Percentiles rank a stretch among this genome's conserved stretches.
phyloP scores from a whole-genome alignment of 2,329 filamentous ascomycete species.

The Didymella arachidicola region DNA sequence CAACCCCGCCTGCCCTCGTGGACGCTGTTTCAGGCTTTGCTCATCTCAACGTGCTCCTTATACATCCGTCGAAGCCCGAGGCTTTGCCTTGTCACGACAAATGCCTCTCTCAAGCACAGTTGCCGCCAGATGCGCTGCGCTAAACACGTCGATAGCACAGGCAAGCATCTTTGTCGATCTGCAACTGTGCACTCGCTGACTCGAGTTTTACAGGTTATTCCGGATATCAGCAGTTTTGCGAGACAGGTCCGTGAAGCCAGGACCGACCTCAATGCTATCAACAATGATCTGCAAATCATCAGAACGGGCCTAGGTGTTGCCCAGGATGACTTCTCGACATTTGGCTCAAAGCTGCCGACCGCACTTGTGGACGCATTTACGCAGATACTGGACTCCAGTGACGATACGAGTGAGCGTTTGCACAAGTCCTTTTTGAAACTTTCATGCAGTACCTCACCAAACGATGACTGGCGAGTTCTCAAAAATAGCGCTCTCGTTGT shows the following conservation, averaged over 20 bases:
- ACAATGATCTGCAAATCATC: slow-evolving; percentile 43
- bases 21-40: slow-evolving; percentile 20
- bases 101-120: slow-evolving; percentile 42
- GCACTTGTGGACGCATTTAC: slow-evolving; percentile 37
- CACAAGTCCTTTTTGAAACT: slow-evolving; percentile 43
- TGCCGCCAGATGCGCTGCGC: slow-evolving; percentile 45
- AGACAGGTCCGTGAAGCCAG: slow-evolving; percentile 44
- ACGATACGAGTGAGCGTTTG: slow-evolving; percentile 35
- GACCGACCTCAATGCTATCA: slow-evolving; percentile 45
- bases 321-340: slow-evolving; percentile 42
- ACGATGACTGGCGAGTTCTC: slow-evolving; percentile 33
- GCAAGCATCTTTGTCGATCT: slow-evolving; percentile 27
- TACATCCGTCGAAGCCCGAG: slow-evolving; percentile 12
- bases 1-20: slow-evolving; percentile 14
- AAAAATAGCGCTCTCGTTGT: slow-evolving; percentile 28
- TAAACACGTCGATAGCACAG: slow-evolving; percentile 43
- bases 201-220: slow-evolving; percentile 35
- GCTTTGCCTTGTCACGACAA: slow-evolving; percentile 18
- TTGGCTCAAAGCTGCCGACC: slow-evolving; percentile 28
- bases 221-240: slow-evolving; percentile 41
- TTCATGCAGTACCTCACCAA: slow-evolving; percentile 32
- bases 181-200: slow-evolving; percentile 25
- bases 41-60: slow-evolving; percentile 18
- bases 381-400: slow-evolving; percentile 43
- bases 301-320: slow-evolving; percentile 43